phyloP scores from a whole-genome alignment of 2,329 filamentous ascomycete genomes.

The Colletotrichum horii region DNA sequence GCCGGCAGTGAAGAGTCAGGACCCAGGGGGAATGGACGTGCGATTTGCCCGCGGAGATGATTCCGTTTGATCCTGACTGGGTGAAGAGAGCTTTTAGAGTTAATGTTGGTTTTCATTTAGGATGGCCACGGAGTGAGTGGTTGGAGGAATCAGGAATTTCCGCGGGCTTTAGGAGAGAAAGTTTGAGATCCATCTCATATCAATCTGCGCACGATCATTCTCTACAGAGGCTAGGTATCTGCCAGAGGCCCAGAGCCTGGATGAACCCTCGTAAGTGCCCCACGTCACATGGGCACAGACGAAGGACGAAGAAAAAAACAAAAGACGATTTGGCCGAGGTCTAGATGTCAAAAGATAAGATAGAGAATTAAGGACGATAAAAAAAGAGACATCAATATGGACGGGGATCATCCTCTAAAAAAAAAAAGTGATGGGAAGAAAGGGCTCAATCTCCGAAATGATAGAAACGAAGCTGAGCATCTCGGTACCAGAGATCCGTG shows the following conservation, averaged over 20 bases:
- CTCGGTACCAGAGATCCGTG: background rate
- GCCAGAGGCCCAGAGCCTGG: background rate
- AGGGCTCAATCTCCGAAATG: background rate
- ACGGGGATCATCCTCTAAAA: background rate
- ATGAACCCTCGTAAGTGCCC: background rate
- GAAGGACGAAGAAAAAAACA: background rate
- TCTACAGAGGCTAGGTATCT: background rate
- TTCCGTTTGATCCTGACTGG: background rate
- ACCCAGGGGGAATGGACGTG: background rate
- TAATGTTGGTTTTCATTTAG: background rate
- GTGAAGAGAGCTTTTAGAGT: background rate
- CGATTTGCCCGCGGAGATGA: background rate
- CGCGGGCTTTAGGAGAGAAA: background rate
- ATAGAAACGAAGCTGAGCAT: background rate
- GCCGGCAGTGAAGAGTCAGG: background rate
- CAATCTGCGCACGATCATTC: background rate
- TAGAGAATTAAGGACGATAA: background rate
- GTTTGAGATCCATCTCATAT: background rate
- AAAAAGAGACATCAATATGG: background rate
- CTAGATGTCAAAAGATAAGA: background rate
- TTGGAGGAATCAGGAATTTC: background rate
- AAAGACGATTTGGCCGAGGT: background rate
- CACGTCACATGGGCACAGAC: background rate
- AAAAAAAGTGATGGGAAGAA: background rate
- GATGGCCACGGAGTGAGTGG: background rate